phyloP scores from a whole-genome alignment of 495 filamentous ascomycete species.

The Aspergillus bridgeri region DNA sequence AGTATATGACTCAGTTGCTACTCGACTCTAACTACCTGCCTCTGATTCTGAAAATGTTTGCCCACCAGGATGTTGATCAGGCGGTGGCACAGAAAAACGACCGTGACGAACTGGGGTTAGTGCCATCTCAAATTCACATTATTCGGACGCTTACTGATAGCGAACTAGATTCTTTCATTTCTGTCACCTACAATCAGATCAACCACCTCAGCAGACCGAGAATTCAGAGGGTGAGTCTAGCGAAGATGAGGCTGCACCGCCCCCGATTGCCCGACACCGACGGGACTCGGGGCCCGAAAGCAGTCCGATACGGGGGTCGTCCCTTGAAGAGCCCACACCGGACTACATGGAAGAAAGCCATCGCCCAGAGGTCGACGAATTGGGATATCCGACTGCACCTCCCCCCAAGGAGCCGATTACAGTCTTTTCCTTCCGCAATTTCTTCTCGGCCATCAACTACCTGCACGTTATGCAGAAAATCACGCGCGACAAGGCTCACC shows the following conservation, averaged over 20 bases:
- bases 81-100: constrained; percentile 83
- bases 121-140: neutral
- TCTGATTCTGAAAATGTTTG: constrained; percentile 85
- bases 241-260: constrained; percentile 76
- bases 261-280: constrained; percentile 66
- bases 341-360: constrained; percentile 34
- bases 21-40: constrained; percentile 94
- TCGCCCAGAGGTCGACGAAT: constrained; percentile 82
- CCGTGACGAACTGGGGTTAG: constrained; percentile 75
- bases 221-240: constrained; percentile 34
- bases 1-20: constrained; percentile 89
- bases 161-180: constrained; percentile 79
- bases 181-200: constrained; percentile 61
- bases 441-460: constrained; percentile 90
- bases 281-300: constrained; percentile 27
- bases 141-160: constrained; percentile 15
- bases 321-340: constrained; percentile 33
- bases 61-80: constrained; percentile 85
- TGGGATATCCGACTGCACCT: constrained; percentile 66
- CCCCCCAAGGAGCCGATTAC: constrained; percentile 78
- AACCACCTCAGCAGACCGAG: constrained; percentile 29
- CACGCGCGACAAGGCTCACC: constrained; percentile 89
- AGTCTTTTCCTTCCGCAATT: constrained; percentile 86
- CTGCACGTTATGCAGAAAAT: constrained; percentile 96
- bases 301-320: constrained; percentile 23